These are phyloP conservation scores for Botryotinia calthae DNA, from an alignment of 2,329 filamentous ascomycete species.

Conservation along the genomic window DNA sequence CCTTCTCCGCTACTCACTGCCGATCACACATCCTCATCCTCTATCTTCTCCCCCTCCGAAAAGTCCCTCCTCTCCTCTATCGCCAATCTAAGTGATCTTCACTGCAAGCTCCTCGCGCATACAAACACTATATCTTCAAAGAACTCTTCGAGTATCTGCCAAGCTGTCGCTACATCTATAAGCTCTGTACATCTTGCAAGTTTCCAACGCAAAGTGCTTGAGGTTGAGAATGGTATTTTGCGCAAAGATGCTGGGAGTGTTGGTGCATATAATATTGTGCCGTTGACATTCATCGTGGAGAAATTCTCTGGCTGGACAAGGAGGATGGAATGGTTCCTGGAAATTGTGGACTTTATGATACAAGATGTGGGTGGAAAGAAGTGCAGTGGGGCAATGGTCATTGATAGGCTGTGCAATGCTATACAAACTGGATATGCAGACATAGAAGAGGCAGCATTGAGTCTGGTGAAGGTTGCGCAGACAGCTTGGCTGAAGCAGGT, in stretches of 20 bases:
- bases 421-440: constrained; percentile 86
- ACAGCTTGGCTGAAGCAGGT: constrained; percentile 88
- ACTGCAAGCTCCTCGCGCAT: constrained; percentile 67
- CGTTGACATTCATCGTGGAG: constrained; percentile 76
- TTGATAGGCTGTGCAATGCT: constrained; percentile 72
- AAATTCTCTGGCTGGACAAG: constrained; percentile 88
- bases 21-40: constrained; percentile 47
- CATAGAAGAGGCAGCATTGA: constrained; percentile 72
- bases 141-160: constrained; percentile 80
- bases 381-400: constrained; percentile 69
- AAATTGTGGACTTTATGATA: constrained; percentile 67
- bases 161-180: constrained; percentile 80
- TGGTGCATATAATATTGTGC: constrained; percentile 90
- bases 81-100: constrained; percentile 73
- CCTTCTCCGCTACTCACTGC: constrained; percentile 78
- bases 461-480: constrained; percentile 75
- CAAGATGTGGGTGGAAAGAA: constrained; percentile 37
- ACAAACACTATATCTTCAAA: constrained; percentile 64
- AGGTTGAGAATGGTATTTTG: constrained; percentile 78
- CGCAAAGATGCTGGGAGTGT: constrained; percentile 74
- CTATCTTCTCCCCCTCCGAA: constrained; percentile 71
- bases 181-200: constrained; percentile 69
- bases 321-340: constrained; percentile 82
- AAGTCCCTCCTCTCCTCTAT: constrained; percentile 75
- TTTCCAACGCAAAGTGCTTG: constrained; percentile 80